phyloP scores from a whole-genome alignment of 148 eudicot genomes.

The Heliamphora exappendiculata region DNA sequence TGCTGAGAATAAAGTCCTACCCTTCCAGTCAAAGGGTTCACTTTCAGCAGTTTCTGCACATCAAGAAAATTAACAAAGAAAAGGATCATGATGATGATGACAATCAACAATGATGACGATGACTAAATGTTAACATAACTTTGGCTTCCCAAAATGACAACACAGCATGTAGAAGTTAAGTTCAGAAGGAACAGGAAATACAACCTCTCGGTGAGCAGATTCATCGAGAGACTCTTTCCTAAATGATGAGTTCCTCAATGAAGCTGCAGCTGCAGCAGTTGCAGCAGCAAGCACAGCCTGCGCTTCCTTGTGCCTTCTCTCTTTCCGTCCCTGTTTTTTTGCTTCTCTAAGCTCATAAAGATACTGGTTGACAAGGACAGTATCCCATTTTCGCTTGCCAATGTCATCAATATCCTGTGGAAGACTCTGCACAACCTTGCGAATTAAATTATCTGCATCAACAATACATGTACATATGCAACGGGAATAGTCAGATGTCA shows the following conservation, averaged over 20 bases:
- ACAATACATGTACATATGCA: background rate
- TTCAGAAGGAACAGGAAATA: slow-evolving; percentile 10
- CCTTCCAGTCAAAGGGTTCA: slow-evolving; percentile 39
- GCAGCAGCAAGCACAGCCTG: slow-evolving; percentile 95
- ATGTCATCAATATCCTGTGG: slow-evolving; percentile 58
- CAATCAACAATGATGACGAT: background rate
- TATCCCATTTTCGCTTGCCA: slow-evolving; percentile 76
- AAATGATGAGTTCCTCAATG: slow-evolving; percentile 73
- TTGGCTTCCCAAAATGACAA: background rate
- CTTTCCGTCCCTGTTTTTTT: slow-evolving; percentile 86
- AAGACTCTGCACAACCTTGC: slow-evolving; percentile 57
- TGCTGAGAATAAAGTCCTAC: slow-evolving; percentile 33
- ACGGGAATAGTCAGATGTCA: background rate
- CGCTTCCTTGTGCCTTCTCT: slow-evolving; percentile 89
- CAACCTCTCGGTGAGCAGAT: slow-evolving; percentile 56
- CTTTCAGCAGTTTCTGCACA: slow-evolving; percentile 43
- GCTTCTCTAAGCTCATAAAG: slow-evolving; percentile 79
- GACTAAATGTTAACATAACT: background rate
- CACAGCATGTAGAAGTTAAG: background rate
- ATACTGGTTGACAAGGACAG: slow-evolving; percentile 71
- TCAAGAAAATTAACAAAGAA: slow-evolving; percentile 4
- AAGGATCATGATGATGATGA: background rate
- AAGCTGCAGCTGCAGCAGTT: slow-evolving; percentile 95
- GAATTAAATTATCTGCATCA: slow-evolving; percentile 64
- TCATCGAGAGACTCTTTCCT: slow-evolving; percentile 79